Evolutionary conservation across 2,329 filamentous ascomycete genomes (phyloP), one percentile per base, ranked within the genome.

Genomic region (Salinomyces thailandicus): DNA sequence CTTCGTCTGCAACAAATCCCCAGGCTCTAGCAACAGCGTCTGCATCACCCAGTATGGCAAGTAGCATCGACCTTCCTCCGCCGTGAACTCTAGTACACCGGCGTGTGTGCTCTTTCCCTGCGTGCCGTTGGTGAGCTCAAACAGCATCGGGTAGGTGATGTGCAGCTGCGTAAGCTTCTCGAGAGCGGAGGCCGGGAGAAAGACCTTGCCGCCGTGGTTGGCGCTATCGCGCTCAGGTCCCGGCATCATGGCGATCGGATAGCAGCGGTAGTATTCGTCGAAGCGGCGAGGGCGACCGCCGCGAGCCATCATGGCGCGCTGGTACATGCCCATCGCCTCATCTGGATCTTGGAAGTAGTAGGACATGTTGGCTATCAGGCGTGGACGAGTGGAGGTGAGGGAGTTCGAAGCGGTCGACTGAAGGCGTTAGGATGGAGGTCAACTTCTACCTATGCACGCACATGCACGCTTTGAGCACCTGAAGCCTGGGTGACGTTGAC

Each of bases 31-130:
- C 2, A 74, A 68, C 4, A 98, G 74, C 0, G 85, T 91, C 66
- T 86, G 77, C 91, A 98, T 96, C 67, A 96, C 81, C 89, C 91
- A 98, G 61, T 87, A 85, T 19, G 91, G 91, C 43, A 98, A 71
- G 63, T 98, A 98, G 36, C 93, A 86, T 58, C 91, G 83, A 33
- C 91, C 91, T 62, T 98, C 91, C 58, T 98, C 91, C 3, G 91
- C 91, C 38, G 94, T 91, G 57, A 98, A 98, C 62, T 98, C 91
- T 45, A 98, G 64, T 14, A 98, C 91, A 67, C 91, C 91, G 4
- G 85, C 87, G 62, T 98, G 91, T 17, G 89, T 91, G 58, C 82
- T 80, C 58, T 73, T 80, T 18, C 76, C 76, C 57, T 79, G 80
- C 44, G 81, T 77, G 16, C 87, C 86, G 57, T 96, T 98, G 52